Evolutionary conservation across 306 rosid genomes (phyloP), one percentile per base, ranked within the genome.

Genomic region (Pachyrhizus erosus): DNA sequence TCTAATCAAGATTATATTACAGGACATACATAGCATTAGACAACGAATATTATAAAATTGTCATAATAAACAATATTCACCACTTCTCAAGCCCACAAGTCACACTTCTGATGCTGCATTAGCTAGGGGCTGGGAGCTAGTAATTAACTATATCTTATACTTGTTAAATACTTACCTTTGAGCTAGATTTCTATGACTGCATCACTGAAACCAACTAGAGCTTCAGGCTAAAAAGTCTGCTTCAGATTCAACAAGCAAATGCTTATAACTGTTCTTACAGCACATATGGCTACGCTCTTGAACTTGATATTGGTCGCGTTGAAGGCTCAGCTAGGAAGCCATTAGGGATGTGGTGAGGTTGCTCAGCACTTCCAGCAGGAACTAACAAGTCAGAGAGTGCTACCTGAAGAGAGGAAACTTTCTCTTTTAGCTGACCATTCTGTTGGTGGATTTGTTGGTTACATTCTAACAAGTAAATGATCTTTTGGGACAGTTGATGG

Each of bases 381-480:
- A 55, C 80, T 15, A 83, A 39, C 64, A 80, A 26, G 15, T 76
- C 74, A 37, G 85, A 83, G 46, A 83, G 83, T 0, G 75, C 70
- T 34, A 33, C 70, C 68, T 83, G 87, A 73, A 83, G 89, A 64
- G 87, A 83, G 7, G 81, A 80, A 71, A 87, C 75, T 69, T 76
- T 87, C 57, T 80, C 87, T 71, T 83, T 83, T 31, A 83, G 87
- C 70, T 76, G 87, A 26, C 78, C 84, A 80, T 87, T 87, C 72
- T 80, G 87, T 61, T 83, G 85, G 54, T 76, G 49, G 55, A 87
- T 83, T 73, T 80, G 87, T 51, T 83, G 85, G 81, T 87, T 87
- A 26, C 87, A 80, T 64, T 87, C 89, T 70, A 87, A 21, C 83
- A 87, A 71, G 83, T 87, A 87, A 87, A 83, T 80, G 57, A 80